Evolutionary conservation across 306 rosid genomes (phyloP), one percentile per base, ranked within the genome.

Genomic region (Lathyrus tuberosus): DNA sequence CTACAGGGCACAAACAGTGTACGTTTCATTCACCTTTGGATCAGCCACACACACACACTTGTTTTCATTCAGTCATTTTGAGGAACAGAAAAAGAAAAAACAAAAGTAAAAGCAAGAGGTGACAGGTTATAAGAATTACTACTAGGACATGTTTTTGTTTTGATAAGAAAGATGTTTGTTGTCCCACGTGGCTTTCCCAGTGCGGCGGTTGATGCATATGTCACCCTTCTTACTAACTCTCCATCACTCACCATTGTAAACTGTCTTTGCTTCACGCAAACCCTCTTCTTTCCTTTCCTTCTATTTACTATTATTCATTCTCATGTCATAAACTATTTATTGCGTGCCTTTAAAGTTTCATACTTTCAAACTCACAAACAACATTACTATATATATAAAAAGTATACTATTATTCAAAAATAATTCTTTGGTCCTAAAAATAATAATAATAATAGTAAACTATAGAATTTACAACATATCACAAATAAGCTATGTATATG

Each of bases 261-360:
- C 65, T 76, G 49, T 83, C 78, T 79, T 89, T 92, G 96, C 98
- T 92, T 92, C 91, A 92, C 96, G 98, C 96, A 89, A 89, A 69
- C 88, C 72, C 82, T 18, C 54, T 67, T 20, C 51, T 11, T 17
- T 41, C 13, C 47, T 41, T 24, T 40, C 15, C 13, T 31, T 51
- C 56, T 57, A 20, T 26, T 5, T 52, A 52, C 30, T 52, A 52
- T 51, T 51, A 51, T 51, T 51, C 56, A 37, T 65, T 67, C 70
- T 49, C 53, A 26, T 65, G 69, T 37, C 42, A 18, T 30, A 56
- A 26, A 26, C 38, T 5, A 26, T 12, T 68, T 70, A 18, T 79
- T 86, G 85, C 84, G 86, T 91, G 80, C 84, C 91, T 86, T 87
- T 78, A 73, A 91, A 87, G 96, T 79, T 76, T 86, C 71, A 60